Evolutionary conservation across 202 grass and related monocot species (phyloP), one percentile per base, ranked within the genome.

Genomic region (Elaeis oleifera): DNA sequence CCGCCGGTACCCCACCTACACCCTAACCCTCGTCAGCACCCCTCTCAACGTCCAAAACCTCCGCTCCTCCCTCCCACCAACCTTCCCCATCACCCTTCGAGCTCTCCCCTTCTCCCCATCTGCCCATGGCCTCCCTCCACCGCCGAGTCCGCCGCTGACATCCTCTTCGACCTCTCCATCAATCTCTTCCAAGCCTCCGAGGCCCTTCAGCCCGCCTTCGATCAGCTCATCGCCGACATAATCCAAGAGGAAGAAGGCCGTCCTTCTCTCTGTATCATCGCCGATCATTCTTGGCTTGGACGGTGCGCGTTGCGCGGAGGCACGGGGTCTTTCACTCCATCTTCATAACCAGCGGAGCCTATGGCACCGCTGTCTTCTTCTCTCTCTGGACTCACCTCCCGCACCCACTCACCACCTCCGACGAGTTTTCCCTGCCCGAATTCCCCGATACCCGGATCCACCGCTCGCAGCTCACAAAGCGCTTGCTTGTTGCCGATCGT

Each of bases 341-440:
- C 50, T 60, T 83, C 6, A 5, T 78, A 49, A 67, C 80, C 3
- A 21, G 57, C 49, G 74, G 80, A 20, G 19, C 19, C 9, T 83
- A 77, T 63, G 91, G 91, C 5, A 21, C 54, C 50, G 76, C 76
- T 9, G 64, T 81, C 14, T 80, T 70, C 63, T 85, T 75, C 39
- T 96, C 91, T 27, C 18, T 85, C 19, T 85, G 84, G 76, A 55
- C 16, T 50, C 81, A 85, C 67, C 79, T 83, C 3, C 87, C 91
- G 31, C 87, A 83, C 16, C 67, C 54, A 0, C 15, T 16, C 16
- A 53, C 71, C 3, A 20, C 63, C 13, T 73, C 22, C 63, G 76
- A 85, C 36, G 75, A 79, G 51, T 89, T 96, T 27, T 21, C 68
- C 5, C 67, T 88, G 4, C 58, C 74, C 11, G 81, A 88, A 5